Conservation (phyloP, 345 rosid genomes). For the Brassica nigra region DNA sequence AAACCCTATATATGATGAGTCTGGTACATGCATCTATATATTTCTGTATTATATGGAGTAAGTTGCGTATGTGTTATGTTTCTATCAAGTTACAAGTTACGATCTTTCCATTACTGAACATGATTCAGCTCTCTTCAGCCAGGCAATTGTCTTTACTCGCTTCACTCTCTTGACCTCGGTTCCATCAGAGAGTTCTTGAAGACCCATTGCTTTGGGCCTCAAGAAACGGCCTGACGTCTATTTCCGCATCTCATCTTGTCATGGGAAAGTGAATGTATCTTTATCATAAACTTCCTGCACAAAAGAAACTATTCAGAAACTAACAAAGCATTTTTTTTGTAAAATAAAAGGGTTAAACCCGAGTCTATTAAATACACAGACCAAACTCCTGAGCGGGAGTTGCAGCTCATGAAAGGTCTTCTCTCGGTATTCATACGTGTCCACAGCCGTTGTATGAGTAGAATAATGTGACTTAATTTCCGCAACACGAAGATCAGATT, state of each 20-base stretch:
- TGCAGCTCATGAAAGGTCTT: too few species aligned
- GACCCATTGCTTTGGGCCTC: conserved; percentile 44
- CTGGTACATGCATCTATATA: too few species aligned
- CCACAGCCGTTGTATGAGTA: too few species aligned
- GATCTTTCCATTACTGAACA: conserved; percentile 48
- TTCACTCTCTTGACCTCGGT: conserved; percentile 48
- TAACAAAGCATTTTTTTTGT: background rate
- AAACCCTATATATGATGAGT: too few species aligned
- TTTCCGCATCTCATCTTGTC: conserved; percentile 73
- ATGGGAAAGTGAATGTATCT: conserved; percentile 59
- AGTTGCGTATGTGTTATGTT: too few species aligned
- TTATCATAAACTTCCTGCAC: conserved; percentile 72
- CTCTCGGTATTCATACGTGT: too few species aligned
- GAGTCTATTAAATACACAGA: too few species aligned
- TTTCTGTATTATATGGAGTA: too few species aligned
- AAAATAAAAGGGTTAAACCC: too few species aligned
- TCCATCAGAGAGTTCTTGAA: conserved; percentile 49
- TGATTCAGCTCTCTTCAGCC: conserved; percentile 54
- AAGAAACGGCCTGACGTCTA: conserved; percentile 55
- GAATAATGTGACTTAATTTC: too few species aligned
- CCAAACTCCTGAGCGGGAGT: too few species aligned
- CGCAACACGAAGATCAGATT: too few species aligned
- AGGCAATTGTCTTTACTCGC: conserved; percentile 51
- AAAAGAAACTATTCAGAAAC: conserved; percentile 2
- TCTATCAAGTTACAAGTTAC: background rate